Evolutionary conservation across 768 basidiomycete species (phyloP), one percentile per base, ranked within the genome.

Genomic region (Neoboletus magnificus): DNA sequence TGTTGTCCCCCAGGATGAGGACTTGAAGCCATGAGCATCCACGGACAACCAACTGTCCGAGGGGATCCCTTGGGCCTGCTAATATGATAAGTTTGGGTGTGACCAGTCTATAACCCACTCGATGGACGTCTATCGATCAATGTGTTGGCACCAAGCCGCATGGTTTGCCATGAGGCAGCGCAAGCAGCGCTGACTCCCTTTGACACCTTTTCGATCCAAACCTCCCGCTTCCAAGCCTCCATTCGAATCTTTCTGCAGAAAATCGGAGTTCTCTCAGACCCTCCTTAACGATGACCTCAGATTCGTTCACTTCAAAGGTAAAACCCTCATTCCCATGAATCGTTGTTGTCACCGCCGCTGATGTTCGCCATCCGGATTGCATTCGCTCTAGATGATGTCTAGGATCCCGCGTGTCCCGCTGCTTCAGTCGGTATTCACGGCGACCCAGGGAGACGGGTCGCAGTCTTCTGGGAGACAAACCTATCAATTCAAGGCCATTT

Each of bases 151-250:
- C 23, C 23, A 44, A 11, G 27, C 58, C 55, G 62, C 67, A 64
- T 59, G 62, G 58, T 55, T 35, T 2, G 46, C 61, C 66, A 67
- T 56, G 66, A 67, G 65, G 67, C 66, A 51, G 40, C 54, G 25
- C 41, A 64, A 55, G 67, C 64, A 50, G 44, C 49, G 39, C 41
- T 47, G 48, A 29, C 56, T 47, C 37, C 48, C 15, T 36, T 57
- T 33, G 37, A 22, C 37, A 25, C 54, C 51, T 20, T 20, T 55
- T 51, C 41, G 52, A 35, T 45, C 22, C 44, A 44, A 48, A 27
- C 56, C 44, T 18, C 37, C 18, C 45, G 33, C 36, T 13, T 54
- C 33, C 51, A 52, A 51, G 50, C 55, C 40, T 41, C 52, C 54
- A 30, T 48, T 45, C 57, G 40, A 44, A 41, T 39, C 44, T 29